Conservation (phyloP, 176 grass and related monocot genomes). For the Carex scoparia region DNA sequence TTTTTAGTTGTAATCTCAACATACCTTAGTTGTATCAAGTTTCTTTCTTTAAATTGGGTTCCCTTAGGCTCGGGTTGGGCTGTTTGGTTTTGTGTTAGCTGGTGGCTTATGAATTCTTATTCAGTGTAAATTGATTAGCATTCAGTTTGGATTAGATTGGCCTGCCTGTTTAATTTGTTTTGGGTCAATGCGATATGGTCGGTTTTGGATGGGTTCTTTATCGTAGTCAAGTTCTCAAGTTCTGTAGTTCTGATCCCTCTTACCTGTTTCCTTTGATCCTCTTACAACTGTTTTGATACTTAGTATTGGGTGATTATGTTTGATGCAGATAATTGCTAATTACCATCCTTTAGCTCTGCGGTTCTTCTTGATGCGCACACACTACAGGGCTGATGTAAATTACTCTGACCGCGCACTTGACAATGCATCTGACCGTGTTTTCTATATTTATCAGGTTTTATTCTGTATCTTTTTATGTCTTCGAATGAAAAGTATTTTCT, state of each 20-base stretch:
- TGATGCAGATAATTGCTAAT: constrained; percentile 44
- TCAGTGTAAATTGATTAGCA: neutral
- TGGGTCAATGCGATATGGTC: neutral
- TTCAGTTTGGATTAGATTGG: neutral
- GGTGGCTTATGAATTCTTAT: neutral
- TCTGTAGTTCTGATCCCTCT: neutral
- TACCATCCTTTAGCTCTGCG: constrained; percentile 77
- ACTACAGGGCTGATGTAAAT: constrained; percentile 82
- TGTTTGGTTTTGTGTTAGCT: neutral
- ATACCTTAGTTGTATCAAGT: neutral
- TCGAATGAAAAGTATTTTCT: neutral
- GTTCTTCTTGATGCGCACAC: constrained; percentile 86
- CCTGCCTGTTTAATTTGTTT: neutral
- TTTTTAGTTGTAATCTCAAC: neutral
- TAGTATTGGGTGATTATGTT: neutral
- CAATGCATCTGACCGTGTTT: constrained; percentile 61
- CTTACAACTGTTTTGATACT: neutral
- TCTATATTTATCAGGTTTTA: constrained; percentile 77
- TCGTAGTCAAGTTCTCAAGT: neutral
- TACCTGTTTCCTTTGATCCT: neutral
- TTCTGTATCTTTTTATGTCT: neutral
- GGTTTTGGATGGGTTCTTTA: neutral
- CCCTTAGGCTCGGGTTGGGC: neutral
- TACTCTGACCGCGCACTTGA: constrained; percentile 57
- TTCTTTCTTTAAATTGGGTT: neutral